Conservation (phyloP, 2,329 filamentous ascomycete species). For the Leptographium flavum region DNA sequence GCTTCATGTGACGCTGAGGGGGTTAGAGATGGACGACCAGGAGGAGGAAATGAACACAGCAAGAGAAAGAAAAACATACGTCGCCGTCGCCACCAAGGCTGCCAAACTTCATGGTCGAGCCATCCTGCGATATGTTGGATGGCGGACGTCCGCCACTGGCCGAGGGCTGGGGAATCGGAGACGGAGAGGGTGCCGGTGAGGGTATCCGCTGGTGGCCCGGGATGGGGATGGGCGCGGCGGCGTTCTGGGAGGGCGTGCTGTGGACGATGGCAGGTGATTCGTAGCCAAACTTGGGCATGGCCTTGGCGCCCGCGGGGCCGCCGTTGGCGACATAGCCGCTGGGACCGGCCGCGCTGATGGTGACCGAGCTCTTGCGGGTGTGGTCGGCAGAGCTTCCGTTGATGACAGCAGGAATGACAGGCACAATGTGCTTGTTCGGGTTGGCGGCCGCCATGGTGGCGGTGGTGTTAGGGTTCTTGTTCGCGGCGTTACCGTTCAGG, state of each 20-base stretch:
- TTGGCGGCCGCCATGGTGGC: conserved; percentile 8
- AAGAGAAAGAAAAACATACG: conserved; percentile 35
- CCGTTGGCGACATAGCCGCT: conserved; percentile 67
- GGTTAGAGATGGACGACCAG: conserved; percentile 6
- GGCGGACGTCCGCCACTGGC: conserved; percentile 78
- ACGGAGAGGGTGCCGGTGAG: conserved; percentile 79
- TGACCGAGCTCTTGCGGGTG: conserved; percentile 75
- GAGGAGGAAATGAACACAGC: conserved; percentile 2
- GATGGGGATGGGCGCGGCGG: conserved; percentile 46
- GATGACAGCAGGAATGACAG: conserved; percentile 43
- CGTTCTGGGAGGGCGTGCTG: conserved; percentile 47
- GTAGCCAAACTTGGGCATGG: conserved; percentile 68
- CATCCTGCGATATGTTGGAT: conserved; percentile 55
- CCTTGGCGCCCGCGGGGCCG: conserved; percentile 41
- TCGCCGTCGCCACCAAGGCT: conserved; percentile 69
- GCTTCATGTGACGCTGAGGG: conserved; percentile 52
- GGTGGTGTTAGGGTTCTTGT: conserved; percentile 3
- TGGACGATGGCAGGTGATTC: conserved; percentile 53
- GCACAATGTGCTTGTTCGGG: conserved; percentile 32
- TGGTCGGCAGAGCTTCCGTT: conserved; percentile 65
- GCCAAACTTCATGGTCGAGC: conserved; percentile 62
- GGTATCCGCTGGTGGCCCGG: conserved; percentile 56
- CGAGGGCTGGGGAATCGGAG: conserved; percentile 80
- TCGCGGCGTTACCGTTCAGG: conserved; percentile 58
- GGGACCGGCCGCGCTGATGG: conserved; percentile 73